These are phyloP conservation scores for Acanthamoeba healyi DNA, from an alignment of 208 protist species.

Conservation along the genomic window DNA sequence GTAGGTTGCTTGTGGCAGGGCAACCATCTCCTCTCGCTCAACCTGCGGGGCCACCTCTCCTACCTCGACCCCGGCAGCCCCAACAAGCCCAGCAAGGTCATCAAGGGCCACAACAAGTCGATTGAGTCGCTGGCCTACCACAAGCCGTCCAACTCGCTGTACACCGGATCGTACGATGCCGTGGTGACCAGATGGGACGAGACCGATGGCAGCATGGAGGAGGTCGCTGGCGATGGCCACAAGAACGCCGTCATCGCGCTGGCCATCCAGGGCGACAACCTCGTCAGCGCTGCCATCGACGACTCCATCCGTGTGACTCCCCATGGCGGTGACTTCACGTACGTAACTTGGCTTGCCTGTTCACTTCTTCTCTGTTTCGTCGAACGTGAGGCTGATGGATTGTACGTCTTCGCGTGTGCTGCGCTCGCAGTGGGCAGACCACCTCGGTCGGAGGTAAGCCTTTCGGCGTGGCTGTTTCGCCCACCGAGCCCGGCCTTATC, in stretches of 20 bases:
- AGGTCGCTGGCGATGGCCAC: conserved; percentile 85
- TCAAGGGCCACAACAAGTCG: conserved; percentile 87
- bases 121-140: conserved; percentile 86
- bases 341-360: background rate
- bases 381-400: no score
- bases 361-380: no score
- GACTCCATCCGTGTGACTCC: conserved; percentile 83
- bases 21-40: conserved; percentile 86
- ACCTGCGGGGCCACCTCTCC: conserved; percentile 87
- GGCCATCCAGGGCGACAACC: conserved; percentile 76
- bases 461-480: conserved; percentile 29
- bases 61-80: conserved; percentile 83
- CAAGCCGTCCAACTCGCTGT: conserved; percentile 79
- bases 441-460: conserved; percentile 37
- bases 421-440: conserved; percentile 25
- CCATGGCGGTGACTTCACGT: conserved; percentile 52
- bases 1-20: conserved; percentile 90
- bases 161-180: conserved; percentile 83
- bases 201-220: conserved; percentile 73
- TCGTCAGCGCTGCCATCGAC: conserved; percentile 85
- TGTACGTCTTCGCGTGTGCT: no score
- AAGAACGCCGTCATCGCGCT: conserved; percentile 85
- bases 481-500: background rate
- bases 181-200: conserved; percentile 85
- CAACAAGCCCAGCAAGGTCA: conserved; percentile 16